Base-by-base conservation (phyloP, 2,329 filamentous ascomycete species). In the Zarea fungicola region DNA sequence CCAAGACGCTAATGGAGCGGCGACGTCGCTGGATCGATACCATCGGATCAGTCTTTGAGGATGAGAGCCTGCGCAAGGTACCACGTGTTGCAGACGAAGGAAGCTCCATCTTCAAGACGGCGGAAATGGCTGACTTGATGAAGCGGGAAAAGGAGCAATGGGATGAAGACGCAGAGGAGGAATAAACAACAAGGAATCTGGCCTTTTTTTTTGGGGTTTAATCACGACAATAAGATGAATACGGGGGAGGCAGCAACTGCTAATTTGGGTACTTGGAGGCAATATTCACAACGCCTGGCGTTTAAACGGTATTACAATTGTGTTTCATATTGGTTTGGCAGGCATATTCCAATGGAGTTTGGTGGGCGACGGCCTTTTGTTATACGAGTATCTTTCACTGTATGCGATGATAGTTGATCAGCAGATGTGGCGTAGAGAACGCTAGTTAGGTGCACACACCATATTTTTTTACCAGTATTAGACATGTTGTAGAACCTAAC, bases 1-100 rank as follows among this genome's bases (percentile, higher is more conserved):
- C 93, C 4, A 84, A 90, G 63, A 92, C 84, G 37, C 75, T 99
- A 22, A 96, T 99, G 91, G 91, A 96, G 65, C 80, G 92, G 52
- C 80, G 91, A 49, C 80, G 83, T 62, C 83, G 90, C 56, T 99
- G 93, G 92, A 90, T 89, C 55, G 86, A 89, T 55, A 91, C 83
- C 32, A 95, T 99, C 56, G 89, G 90, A 0, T 86, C 89, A 0
- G 89, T 97, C 1, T 95, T 99, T 59, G 85, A 91, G 53, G 87
- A 87, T 58, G 89, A 91, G 58, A 85, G 82, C 58, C 77, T 89
- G 29, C 80, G 80, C 53, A 80, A 77, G 48, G 84, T 96, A 35
- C 89, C 90, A 14, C 72, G 83, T 2, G 69, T 65, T 19, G 72
- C 75, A 2, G 85, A 93, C 51, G 80, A 81, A 1, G 73, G 69